Base-by-base conservation (phyloP, 1,284 basidiomycete genomes). In the Apiotrichum laibachii region DNA sequence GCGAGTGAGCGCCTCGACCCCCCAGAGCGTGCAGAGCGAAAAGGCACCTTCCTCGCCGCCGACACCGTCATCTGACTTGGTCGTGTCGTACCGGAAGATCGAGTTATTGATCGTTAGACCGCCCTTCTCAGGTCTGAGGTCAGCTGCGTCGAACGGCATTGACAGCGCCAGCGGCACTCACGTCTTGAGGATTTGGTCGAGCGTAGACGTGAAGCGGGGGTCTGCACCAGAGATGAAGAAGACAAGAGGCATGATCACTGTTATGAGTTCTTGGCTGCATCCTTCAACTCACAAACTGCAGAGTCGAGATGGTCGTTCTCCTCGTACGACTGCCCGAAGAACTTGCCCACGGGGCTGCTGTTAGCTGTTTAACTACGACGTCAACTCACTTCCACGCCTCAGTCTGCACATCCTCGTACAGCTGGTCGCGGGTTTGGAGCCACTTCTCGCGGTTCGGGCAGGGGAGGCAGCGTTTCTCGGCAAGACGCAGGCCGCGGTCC, bases 21-120 rank as follows among this genome's bases (percentile, higher is more conserved):
- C 88, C 90, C 90, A 72, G 42, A 66, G 65, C 9, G 68, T 72
- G 57, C 68, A 73, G 43, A 81, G 63, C 2, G 76, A 75, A 66
- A 81, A 81, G 0, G 79, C 77, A n/a, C 92, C 92, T 77, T 93
- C 92, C 65, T 92, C 90, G 1, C 93, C 92, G 7, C 92, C 92
- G 19, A 95, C 90, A 9, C 92, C 93, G 71, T 95, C 93, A 60
- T 90, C 86, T 0, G 89, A 85, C 72, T 88, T 88, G 34, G 73
- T 78, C 13, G 89, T 86, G 71, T 95, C 90, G 86, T 90, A 78
- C 44, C 79, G 70, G 66, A 78, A 80, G 34, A 81, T 76, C 10
- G 76, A 73, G 45, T 72, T 71, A 67, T 93, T 92, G 3, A 90
- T 88, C 9, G 88, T 91, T 70, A 95, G 80, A 18, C 92, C 92